Base-by-base conservation (phyloP, 164 flowering plant species). In the Berberis vulgaris region DNA sequence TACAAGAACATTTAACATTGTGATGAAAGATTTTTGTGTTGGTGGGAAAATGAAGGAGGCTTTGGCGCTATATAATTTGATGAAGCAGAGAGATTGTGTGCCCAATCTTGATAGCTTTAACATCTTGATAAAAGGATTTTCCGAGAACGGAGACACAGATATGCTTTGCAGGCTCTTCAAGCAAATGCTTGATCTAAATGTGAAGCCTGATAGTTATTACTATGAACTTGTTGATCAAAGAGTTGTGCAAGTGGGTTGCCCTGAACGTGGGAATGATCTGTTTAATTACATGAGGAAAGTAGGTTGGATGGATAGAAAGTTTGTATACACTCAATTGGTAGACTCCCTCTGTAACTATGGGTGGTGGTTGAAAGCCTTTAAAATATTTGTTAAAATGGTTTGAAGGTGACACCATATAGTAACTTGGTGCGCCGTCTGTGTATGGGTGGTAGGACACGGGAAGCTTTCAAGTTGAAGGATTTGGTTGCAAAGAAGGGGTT, bases 241-340 rank as follows among this genome's bases (percentile, higher is more conserved):
- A 68, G 62, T 52, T 68, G 43, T 68, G 71, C 62, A 68, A 63
- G 49, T 66, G 57, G 71, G 71, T 7, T 47, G 63, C 43, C 66
- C 71, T n/a, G 71, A 68, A 58, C 8, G 41, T 43, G 71, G 71
- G 41, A 68, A 68, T 43, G 52, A 68, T 57, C n/a, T 68, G 62
- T 68, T 68, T 41, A 56, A 68, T 57, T 39, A 68, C 67, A 68
- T 68, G 71, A 68, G 71, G 60, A 68, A 41, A 41, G 66, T 68
- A 7, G 71, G 71, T 68, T 68, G 71, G 71, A 68, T 68, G 4
- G 71, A 68, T 42, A 68, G 44, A 50, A 68, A 68, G 13, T 68
- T 68, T 57, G 71, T 68, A n/a, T 68, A 68, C 55, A 57, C 71
- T 26, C 66, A 68, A 49, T 12, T 68, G 49, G 66, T 68, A 11